These are phyloP conservation scores for Ilyonectria mors-panacis DNA, from an alignment of 2,329 filamentous ascomycete species.

Conservation along the genomic window DNA sequence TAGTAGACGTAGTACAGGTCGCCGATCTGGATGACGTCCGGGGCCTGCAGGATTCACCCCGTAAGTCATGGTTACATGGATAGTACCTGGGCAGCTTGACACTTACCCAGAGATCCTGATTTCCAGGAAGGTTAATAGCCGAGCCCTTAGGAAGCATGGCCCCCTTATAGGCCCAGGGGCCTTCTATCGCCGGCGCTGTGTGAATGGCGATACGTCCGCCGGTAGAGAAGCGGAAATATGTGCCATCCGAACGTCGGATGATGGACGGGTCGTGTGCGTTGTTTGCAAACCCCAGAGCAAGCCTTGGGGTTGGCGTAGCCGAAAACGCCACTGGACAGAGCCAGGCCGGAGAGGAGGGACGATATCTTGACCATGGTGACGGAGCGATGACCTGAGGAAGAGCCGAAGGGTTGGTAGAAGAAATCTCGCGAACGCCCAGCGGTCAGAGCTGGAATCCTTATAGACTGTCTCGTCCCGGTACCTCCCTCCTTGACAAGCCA, in stretches of 20 bases:
- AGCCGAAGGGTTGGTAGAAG: background rate
- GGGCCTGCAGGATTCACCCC: slow-evolving; percentile 20
- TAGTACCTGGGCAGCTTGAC: background rate
- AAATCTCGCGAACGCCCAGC: background rate
- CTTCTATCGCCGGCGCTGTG: slow-evolving; percentile 53
- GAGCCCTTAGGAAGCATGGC: slow-evolving; percentile 55
- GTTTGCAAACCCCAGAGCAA: slow-evolving; percentile 56
- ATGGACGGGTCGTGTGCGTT: slow-evolving; percentile 57
- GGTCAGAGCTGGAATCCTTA: background rate
- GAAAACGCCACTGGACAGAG: slow-evolving; percentile 15
- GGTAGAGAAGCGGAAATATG: slow-evolving; percentile 61
- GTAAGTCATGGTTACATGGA: background rate
- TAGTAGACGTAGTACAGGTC: slow-evolving; percentile 78
- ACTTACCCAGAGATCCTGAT: slow-evolving; percentile 61
- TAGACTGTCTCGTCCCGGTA: background rate
- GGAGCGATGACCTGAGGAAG: background rate
- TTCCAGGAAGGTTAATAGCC: slow-evolving; percentile 57
- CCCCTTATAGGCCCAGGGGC: slow-evolving; percentile 60
- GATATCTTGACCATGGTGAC: slow-evolving; percentile 28
- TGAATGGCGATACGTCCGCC: slow-evolving; percentile 58
- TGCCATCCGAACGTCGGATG: slow-evolving; percentile 57
- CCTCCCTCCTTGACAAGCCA: background rate
- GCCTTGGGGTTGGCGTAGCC: slow-evolving; percentile 51
- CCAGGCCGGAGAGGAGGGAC: slow-evolving; percentile 22
- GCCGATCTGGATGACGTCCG: slow-evolving; percentile 59